Conservation (phyloP, 1,139 yeast genomes). For the Pichia sp. region DNA sequence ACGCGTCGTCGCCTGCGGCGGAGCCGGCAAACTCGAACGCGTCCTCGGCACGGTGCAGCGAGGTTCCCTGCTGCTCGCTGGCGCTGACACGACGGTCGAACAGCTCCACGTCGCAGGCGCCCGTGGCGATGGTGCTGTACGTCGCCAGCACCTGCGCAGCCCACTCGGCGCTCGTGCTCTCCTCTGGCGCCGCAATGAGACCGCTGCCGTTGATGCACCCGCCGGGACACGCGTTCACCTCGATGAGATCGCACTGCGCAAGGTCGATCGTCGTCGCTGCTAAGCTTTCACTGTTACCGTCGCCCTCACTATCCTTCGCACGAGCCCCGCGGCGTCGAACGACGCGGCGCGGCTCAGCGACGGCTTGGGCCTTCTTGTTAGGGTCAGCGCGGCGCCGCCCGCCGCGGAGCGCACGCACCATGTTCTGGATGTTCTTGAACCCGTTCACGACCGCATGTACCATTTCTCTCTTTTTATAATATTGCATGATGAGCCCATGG, state of each 20-base stretch:
- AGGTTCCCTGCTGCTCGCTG: too few species aligned
- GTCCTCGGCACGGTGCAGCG: too few species aligned
- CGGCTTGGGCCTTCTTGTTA: neutral
- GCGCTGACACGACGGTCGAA: too few species aligned
- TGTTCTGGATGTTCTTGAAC: conserved; percentile 86
- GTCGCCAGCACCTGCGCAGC: neutral
- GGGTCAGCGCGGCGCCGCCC: neutral
- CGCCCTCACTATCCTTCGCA: neutral
- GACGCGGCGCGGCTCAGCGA: neutral
- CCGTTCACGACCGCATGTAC: conserved; percentile 79
- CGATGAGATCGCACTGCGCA: conserved; percentile 70
- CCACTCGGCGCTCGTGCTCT: neutral
- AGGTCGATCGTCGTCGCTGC: conserved; percentile 37
- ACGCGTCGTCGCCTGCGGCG: neutral
- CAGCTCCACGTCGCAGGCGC: neutral
- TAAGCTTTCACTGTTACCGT: neutral
- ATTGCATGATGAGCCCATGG: too few species aligned
- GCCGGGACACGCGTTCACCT: conserved; percentile 96
- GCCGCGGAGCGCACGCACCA: conserved; percentile 44
- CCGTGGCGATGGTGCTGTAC: neutral
- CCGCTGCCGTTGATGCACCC: conserved; percentile 99
- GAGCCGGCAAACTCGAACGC: too few species aligned
- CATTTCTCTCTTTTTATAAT: too few species aligned
- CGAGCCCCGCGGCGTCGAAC: too few species aligned
- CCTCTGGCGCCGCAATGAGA: conserved; percentile 50